Base-by-base conservation (phyloP, 495 filamentous ascomycete genomes). In the Daldinia caldariorum region DNA sequence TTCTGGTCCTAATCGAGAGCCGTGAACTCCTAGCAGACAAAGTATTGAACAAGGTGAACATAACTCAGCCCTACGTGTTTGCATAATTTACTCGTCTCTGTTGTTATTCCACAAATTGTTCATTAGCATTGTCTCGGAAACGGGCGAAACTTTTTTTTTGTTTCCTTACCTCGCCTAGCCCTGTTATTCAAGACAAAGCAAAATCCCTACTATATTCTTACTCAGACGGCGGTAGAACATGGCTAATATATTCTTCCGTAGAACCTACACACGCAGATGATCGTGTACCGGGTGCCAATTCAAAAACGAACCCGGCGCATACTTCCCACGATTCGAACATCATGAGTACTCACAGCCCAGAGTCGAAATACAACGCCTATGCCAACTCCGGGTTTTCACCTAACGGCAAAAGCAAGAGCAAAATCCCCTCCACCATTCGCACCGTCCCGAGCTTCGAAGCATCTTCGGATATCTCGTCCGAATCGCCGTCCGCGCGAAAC, bases 401-500 rank as follows among this genome's bases (percentile, higher is more conserved):
- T 8, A 67, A 67, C 56, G 57, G 67, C 58, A 56, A 56, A 22
- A 53, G n/a, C 26, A 70, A 70, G 51, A 16, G 5, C 62, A 67
- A 70, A 16, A 70, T 70, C 13, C 54, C 77, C 35, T 82, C 80
- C 3, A 85, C 83, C 6, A 85, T 85, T 55, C 82, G 83, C 50
- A 76, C 81, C 35, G 82, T 85, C 49, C 76, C 73, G 35, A 83
- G 79, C 75, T 79, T 79, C 66, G 81, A 84, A 61, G 75, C 61
- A 31, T 70, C 76, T 41, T 81, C 81, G 26, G 71, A 78, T 37
- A 67, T n/a, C 50, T 79, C 50, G 57, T 69, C 67, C 13, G 75
- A 74, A 8, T 70, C 75, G 6, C 73, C 70, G 12, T 76, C 75
- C 41, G 76, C 79, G 32, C 74, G 79, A 43, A 78, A 81, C 64